Base-by-base conservation (phyloP, 2,329 filamentous ascomycete genomes). In the Fusarium palustre region DNA sequence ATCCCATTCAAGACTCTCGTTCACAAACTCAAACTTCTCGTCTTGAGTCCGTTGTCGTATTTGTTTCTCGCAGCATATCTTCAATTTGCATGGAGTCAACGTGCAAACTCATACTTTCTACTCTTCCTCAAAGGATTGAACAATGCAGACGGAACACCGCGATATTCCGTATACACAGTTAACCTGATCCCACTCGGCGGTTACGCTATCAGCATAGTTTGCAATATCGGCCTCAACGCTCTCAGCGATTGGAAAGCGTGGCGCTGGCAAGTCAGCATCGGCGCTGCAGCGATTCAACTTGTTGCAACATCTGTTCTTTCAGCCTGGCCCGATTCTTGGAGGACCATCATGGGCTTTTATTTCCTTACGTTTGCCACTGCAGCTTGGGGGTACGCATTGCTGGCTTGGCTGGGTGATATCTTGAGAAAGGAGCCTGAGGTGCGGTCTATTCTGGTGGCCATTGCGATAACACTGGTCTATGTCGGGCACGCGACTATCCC, bases 161-260 rank as follows among this genome's bases (percentile, higher is more conserved):
- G 61, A 25, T 82, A 72, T 46, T 76, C 63, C 36, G 75, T 71
- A 52, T 78, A 70, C 33, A 81, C 87, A 8, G 86, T 88, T 52
- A 87, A 86, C 53, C 82, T 82, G 18, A 84, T 85, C 39, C 84
- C 84, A 0, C 82, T 84, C 0, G 80, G 80, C 0, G 82, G 77
- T 3, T 80, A 77, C 24, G 77, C 69, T 6, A 68, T 78, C 7
- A 76, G 78, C 31, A 70, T 88, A 2, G 78, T 87, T 7, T 82
- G 81, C 10, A 88, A 75, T 79, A 20, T 88, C 83, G 68, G 87
- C 80, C 18, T 88, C 81, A 85, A 81, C 78, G 20, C 88, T 81
- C 13, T 88, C 84, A 75, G 81, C 79, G 7, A 76, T 84, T 53
- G 85, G 85, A 31, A 78, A 9, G 58, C 46, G 4, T 74, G 77